A percentile compares a stretch with the other conserved stretches of the same genome.
Conservation (phyloP, 257 asterid genomes). For the Coffea eugenioides region DNA sequence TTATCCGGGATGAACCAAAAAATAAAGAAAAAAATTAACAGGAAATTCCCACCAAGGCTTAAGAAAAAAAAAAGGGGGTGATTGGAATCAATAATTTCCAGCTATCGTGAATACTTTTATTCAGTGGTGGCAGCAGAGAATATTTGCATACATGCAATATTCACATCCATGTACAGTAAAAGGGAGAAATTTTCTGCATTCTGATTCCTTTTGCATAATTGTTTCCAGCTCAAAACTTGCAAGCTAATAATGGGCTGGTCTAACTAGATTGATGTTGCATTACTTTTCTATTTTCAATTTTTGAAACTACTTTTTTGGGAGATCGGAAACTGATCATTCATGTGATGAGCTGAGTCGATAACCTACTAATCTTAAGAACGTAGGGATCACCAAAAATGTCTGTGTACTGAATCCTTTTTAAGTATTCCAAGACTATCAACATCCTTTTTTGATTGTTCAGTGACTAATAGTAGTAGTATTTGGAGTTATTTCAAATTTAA, state of each 20-base stretch:
- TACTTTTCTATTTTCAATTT: not conserved
- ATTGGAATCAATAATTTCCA: conserved; percentile 30
- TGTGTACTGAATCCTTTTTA: too few species aligned
- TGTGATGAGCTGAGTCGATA: too few species aligned
- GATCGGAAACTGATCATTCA: not conserved
- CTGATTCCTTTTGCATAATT: conserved; percentile 49
- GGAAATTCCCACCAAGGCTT: conserved; percentile 33
- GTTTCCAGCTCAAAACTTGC: conserved; percentile 37
- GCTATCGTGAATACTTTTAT: conserved; percentile 40
- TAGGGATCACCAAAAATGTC: too few species aligned
- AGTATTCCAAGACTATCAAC: too few species aligned
- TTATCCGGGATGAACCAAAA: conserved; percentile 3
- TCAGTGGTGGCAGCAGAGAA: conserved; percentile 47
- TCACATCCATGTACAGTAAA: conserved; percentile 19
- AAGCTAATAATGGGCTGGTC: not conserved
- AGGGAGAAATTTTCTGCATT: conserved; percentile 34
- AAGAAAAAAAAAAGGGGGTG: conserved; percentile 11
- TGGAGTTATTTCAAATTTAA: too few species aligned
- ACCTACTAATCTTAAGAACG: too few species aligned
- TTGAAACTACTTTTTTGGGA: not conserved
- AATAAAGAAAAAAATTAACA: conserved; percentile 12
- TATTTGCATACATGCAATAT: conserved; percentile 25
- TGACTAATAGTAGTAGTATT: too few species aligned
- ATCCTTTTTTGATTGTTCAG: too few species aligned
- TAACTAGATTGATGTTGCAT: not conserved